Evolutionary conservation across 306 rosid genomes (phyloP).

Genomic region (Acacia melanoxylon): DNA sequence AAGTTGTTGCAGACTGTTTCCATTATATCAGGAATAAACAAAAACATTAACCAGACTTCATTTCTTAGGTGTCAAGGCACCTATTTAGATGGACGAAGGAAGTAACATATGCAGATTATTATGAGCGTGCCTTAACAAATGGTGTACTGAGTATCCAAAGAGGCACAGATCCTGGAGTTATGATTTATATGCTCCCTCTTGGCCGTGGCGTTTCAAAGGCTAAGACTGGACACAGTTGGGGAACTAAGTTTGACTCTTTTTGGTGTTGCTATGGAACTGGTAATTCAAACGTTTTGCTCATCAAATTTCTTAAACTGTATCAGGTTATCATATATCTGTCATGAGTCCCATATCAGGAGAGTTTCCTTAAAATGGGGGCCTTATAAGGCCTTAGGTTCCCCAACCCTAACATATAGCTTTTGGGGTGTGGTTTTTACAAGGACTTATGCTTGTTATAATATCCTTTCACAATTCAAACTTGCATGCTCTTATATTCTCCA

Average conservation of each 20-base stretch:
- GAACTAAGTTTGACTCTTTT: not conserved
- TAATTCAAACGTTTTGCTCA: not conserved
- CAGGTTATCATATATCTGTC: not conserved
- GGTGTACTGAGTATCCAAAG: not conserved
- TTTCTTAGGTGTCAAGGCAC: constrained; percentile 12
- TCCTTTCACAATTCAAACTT: too few species aligned
- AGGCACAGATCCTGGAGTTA: not conserved
- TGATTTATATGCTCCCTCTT: not conserved
- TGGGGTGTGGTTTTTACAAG: too few species aligned
- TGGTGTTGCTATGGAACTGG: constrained; percentile 3
- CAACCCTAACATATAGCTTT: too few species aligned
- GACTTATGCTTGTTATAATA: not conserved
- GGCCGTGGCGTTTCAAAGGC: not conserved
- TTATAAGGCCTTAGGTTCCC: too few species aligned
- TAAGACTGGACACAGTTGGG: not conserved
- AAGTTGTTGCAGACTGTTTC: not conserved
- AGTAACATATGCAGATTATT: not conserved
- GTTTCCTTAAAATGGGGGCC: too few species aligned
- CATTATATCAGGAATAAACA: not conserved
- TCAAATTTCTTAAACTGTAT: not conserved
- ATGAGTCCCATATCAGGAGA: too few species aligned
- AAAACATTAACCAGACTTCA: not conserved
- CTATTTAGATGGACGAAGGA: constrained; percentile 4
- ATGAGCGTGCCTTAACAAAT: not conserved
- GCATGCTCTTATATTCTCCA: too few species aligned